Evolutionary conservation across 2,329 filamentous ascomycete species (phyloP).

Genomic region (Colletotrichum zoysiae): DNA sequence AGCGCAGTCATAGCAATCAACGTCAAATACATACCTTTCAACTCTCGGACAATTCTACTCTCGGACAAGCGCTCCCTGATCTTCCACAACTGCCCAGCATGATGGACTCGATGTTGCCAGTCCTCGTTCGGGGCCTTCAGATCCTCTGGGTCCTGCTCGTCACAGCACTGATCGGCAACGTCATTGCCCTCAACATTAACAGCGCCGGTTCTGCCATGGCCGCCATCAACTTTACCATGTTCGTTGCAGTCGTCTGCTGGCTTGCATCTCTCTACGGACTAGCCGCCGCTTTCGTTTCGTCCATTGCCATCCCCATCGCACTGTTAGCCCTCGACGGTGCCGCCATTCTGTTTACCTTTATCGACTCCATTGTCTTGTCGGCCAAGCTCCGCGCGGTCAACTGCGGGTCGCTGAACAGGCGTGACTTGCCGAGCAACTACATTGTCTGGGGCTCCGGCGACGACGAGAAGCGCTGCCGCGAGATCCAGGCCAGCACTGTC

Average conservation of each 20-base stretch:
- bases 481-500: slow-evolving; percentile 79
- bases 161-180: slow-evolving; percentile 69
- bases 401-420: slow-evolving; percentile 63
- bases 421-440: slow-evolving; percentile 57
- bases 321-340: slow-evolving; percentile 69
- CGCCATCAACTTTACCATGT: slow-evolving; percentile 76
- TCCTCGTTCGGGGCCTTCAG: slow-evolving; percentile 62
- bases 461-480: slow-evolving; percentile 75
- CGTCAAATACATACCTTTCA: slow-evolving; percentile 17
- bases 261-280: slow-evolving; percentile 74
- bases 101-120: slow-evolving; percentile 56
- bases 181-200: slow-evolving; percentile 64
- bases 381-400: slow-evolving; percentile 77
- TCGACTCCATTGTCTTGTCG: slow-evolving; percentile 77
- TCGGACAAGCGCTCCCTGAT: background rate
- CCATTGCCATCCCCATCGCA: slow-evolving; percentile 64
- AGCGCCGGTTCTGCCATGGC: slow-evolving; percentile 57
- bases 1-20: background rate
- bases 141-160: slow-evolving; percentile 66
- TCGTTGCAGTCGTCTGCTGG: slow-evolving; percentile 76
- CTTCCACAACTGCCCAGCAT: slow-evolving; percentile 44
- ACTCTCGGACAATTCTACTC: background rate
- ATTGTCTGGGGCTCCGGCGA: slow-evolving; percentile 73
- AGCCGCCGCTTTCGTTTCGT: slow-evolving; percentile 65
- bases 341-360: slow-evolving; percentile 77